Base-by-base conservation (phyloP, 768 basidiomycete species). In the Mycena rebaudengoi region DNA sequence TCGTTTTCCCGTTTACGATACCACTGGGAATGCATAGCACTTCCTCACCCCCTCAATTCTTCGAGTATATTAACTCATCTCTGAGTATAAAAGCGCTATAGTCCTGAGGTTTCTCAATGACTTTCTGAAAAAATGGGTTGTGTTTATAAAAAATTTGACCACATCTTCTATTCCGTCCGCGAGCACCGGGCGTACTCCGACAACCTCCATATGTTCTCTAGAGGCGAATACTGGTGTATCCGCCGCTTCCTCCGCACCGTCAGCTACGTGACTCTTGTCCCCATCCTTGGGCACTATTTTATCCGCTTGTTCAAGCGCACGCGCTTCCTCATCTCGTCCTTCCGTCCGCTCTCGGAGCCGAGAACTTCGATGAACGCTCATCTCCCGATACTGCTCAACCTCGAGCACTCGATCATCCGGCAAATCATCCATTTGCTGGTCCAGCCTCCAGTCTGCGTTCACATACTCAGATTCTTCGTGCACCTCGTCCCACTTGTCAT, bases 11-110 rank as follows among this genome's bases (percentile, higher is more conserved):
- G 69, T 0, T 69, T 56, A 10, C 72, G 49, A 11, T 35, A 1
- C 72, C 29, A 6, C 75, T 67, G 0, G 74, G 75, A 2, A 76
- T 70, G 18, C 72, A 73, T 11, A 73, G 55, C 0, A 71, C n/a
- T n/a, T 52, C 21, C 5, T 18, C 26, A 11, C 56, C 60, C 3
- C 65, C 39, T 12, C 51, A 37, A 16, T 63, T 64, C 13, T 58
- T 30, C 5, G 68, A 50, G 26, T 67, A 75, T 0, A 77, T 46
- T 1, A 75, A 33, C 5, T 60, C 68, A 18, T 73, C 33, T 2
- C 55, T 18, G 0, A 74, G 44, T 12, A 23, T 18, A 40, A 73
- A 77, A 40, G 73, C 73, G 6, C 45, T 37, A 40, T 67, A 74
- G 1, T 69, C 55, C 4, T 46, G 39, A 1, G 70, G 72, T 2